Conservation (phyloP, 768 basidiomycete genomes). For the Psilocybe cubensis region DNA sequence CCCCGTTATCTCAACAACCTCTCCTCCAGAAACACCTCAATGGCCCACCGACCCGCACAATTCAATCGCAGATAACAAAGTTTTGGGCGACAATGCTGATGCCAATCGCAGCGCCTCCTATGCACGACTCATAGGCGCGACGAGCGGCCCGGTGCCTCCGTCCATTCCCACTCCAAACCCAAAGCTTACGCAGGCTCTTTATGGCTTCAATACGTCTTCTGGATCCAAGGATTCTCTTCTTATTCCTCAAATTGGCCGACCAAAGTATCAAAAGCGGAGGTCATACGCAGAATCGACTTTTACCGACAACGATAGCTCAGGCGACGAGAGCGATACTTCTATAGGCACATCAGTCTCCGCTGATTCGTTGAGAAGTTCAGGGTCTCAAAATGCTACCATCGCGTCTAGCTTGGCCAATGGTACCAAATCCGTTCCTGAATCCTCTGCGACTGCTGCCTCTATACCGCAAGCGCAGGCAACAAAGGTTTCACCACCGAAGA, state of each 20-base stretch:
- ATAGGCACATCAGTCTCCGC: constrained; percentile 29
- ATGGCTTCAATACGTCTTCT: constrained; percentile 14
- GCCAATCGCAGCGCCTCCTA: constrained; percentile 16
- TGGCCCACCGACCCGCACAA: constrained; percentile 12
- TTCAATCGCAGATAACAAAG: constrained; percentile 4
- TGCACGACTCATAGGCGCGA: constrained; percentile 8
- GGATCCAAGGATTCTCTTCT: constrained; percentile 28
- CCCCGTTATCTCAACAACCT: constrained; percentile 55
- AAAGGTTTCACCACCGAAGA: constrained; percentile 21
- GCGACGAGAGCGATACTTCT: constrained; percentile 46
- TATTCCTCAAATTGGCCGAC: constrained; percentile 17
- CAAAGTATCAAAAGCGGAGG: constrained; percentile 6
- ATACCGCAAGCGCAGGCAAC: constrained; percentile 1
- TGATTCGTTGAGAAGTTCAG: constrained; percentile 17
- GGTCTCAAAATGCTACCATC: not conserved
- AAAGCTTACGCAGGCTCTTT: constrained; percentile 13
- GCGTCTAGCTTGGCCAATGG: not conserved
- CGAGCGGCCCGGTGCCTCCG: not conserved
- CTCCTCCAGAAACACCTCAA: constrained; percentile 30
- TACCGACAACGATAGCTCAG: constrained; percentile 37
- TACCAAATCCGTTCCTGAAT: not conserved
- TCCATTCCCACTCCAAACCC: constrained; percentile 10
- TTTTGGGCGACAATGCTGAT: constrained; percentile 2
- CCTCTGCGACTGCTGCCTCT: not conserved
- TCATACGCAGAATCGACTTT: constrained; percentile 18